Base-by-base conservation (phyloP, 2,329 filamentous ascomycete species). In the Fusarium redolens region DNA sequence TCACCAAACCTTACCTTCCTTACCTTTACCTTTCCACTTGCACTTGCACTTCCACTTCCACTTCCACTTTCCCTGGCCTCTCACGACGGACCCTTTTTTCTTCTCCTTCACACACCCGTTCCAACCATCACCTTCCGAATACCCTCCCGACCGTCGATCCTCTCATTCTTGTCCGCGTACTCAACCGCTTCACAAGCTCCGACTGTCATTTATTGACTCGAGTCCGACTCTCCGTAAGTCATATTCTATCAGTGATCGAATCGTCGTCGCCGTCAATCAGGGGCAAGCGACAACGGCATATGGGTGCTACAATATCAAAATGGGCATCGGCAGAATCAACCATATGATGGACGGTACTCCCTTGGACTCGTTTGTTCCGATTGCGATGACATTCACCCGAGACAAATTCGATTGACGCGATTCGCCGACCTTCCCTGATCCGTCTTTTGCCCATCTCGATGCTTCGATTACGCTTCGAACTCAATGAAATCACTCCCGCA, bases 161-260 rank as follows among this genome's bases (percentile, higher is more conserved):
- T 68, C 65, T 70, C 69, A 56, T 76, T 74, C 67, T 65, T 70
- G 47, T 65, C 60, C 55, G 71, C 62, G 67, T 69, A 66, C 54
- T 65, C 71, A 61, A 61, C 59, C 60, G 59, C 65, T 68, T 62
- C 55, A 55, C 57, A 63, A 72, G 65, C 63, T 74, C 43, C 62
- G 50, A 61, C 59, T 66, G 71, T 75, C 62, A 62, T 71, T 66
- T 30, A 67, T 74, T 73, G 73, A 70, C 72, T 72, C 62, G 68
- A 71, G 63, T 65, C 52, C 61, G 45, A 74, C 72, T 59, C 68
- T 72, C 73, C 67, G 75, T 77, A 76, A 77, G 75, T 77, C 45
- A 52, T n/a, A 31, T 41, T 38, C 54, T 45, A 38, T 55, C 52
- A 44, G 43, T 40, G 50, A 75, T 68, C 50, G 65, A 61, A 55